phyloP scores from a whole-genome alignment of 805 yeast species.

The Metschnikowia henanensis region DNA sequence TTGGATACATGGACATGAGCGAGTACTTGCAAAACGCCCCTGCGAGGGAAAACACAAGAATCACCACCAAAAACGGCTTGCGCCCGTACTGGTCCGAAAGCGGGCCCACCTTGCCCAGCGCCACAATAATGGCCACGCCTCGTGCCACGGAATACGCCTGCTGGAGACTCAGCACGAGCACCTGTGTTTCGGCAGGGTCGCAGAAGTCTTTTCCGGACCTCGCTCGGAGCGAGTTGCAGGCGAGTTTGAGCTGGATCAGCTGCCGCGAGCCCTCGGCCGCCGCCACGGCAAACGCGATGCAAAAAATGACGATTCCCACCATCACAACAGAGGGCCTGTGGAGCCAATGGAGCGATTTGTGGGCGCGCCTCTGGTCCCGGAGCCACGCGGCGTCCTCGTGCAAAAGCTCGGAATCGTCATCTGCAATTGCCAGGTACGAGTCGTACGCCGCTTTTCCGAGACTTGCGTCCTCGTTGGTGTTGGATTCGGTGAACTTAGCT shows the following conservation, averaged over 20 bases:
- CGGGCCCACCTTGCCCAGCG: conserved; percentile 51
- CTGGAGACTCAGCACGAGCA: conserved; percentile 48
- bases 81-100: conserved; percentile 39
- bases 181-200: conserved; percentile 35
- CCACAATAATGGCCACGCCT: conserved; percentile 47
- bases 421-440: conserved; percentile 1
- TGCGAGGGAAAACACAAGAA: conserved; percentile 18
- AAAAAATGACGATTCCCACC: conserved; percentile 42
- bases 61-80: conserved; percentile 24
- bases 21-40: conserved; percentile 23
- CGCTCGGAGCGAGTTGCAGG: conserved; percentile 25
- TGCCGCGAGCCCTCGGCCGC: conserved; percentile 42
- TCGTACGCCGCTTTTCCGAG: conserved; percentile 34
- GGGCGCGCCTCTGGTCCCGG: neutral
- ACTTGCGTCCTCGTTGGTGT: conserved; percentile 8
- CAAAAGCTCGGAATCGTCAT: neutral
- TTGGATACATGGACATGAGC: conserved; percentile 24
- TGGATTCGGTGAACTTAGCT: conserved; percentile 2
- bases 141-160: conserved; percentile 40
- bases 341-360: conserved; percentile 1
- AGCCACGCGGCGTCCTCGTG: conserved; percentile 3
- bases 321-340: conserved; percentile 48
- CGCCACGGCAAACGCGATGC: conserved; percentile 43
- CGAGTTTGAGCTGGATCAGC: conserved; percentile 29
- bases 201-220: conserved; percentile 19